These are phyloP conservation scores for Diaporthe caulivora DNA, from an alignment of 2,329 filamentous ascomycete genomes.

Conservation along the genomic window DNA sequence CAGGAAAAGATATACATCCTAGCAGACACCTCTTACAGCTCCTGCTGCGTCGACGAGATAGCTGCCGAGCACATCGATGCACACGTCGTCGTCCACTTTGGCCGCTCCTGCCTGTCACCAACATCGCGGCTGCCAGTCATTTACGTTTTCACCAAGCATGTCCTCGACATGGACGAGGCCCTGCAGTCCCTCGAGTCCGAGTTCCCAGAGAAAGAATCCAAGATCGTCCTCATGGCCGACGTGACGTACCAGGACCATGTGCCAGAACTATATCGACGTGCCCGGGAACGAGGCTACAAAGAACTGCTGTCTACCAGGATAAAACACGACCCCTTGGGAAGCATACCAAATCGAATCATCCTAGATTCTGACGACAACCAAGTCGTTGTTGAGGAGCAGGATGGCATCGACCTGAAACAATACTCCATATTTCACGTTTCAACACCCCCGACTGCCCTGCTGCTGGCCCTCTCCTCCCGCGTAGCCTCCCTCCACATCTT, in stretches of 20 bases:
- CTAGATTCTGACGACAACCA: slow-evolving; percentile 42
- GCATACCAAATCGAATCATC: slow-evolving; percentile 86
- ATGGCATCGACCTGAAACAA: slow-evolving; percentile 65
- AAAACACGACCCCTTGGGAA: slow-evolving; percentile 81
- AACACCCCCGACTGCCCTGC: slow-evolving; percentile 82
- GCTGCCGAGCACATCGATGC: slow-evolving; percentile 94
- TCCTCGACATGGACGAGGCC: slow-evolving; percentile 72
- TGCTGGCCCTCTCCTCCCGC: slow-evolving; percentile 88
- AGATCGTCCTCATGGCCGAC: slow-evolving; percentile 87
- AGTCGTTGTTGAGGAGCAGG: slow-evolving; percentile 56
- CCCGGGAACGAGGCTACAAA: slow-evolving; percentile 75
- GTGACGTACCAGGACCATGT: slow-evolving; percentile 88
- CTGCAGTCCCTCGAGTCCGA: slow-evolving; percentile 73
- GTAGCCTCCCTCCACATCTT: slow-evolving; percentile 85
- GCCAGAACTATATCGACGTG: slow-evolving; percentile 62
- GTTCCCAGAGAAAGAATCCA: slow-evolving; percentile 73
- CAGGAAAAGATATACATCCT: slow-evolving; percentile 78
- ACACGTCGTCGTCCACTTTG: slow-evolving; percentile 94
- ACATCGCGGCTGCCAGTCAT: slow-evolving; percentile 89
- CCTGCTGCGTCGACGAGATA: slow-evolving; percentile 97
- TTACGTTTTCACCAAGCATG: slow-evolving; percentile 86
- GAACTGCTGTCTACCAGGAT: slow-evolving; percentile 78
- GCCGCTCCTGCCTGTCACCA: slow-evolving; percentile 90
- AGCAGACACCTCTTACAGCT: slow-evolving; percentile 95
- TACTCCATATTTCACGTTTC: slow-evolving; percentile 89